phyloP scores from a whole-genome alignment of 768 basidiomycete species.

The Tulasnella sp. region DNA sequence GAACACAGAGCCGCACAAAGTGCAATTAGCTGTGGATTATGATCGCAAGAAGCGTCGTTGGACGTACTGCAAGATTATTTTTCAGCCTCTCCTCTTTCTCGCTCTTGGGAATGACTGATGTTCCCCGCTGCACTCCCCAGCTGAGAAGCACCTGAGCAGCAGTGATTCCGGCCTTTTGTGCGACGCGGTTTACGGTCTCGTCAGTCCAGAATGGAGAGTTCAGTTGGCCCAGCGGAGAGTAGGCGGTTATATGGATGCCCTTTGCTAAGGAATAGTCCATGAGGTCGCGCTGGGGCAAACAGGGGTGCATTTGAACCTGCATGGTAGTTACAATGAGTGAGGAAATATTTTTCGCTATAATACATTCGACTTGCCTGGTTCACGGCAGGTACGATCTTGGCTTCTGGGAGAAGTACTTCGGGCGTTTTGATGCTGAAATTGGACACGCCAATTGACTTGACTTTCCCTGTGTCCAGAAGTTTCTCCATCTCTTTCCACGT shows the following conservation, averaged over 20 bases:
- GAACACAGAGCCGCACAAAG: neutral
- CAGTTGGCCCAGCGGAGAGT: conserved; percentile 63
- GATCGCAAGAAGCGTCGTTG: neutral
- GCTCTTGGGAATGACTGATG: conserved; percentile 83
- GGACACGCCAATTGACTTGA: conserved; percentile 56
- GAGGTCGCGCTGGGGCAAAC: conserved; percentile 74
- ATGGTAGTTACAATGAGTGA: conserved; percentile 43
- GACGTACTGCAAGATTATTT: neutral
- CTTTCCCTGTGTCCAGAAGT: conserved; percentile 61
- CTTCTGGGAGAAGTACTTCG: conserved; percentile 68
- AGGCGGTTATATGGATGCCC: conserved; percentile 71
- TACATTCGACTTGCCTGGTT: conserved; percentile 55
- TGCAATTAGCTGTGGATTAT: neutral
- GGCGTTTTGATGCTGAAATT: conserved; percentile 75
- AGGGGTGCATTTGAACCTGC: conserved; percentile 84
- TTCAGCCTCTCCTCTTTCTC: conserved; percentile 53
- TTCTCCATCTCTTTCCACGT: conserved; percentile 83
- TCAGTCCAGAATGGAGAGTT: conserved; percentile 43
- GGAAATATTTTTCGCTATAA: conserved; percentile 53
- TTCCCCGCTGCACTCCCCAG: conserved; percentile 75
- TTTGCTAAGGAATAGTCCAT: conserved; percentile 68
- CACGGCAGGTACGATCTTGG: conserved; percentile 70
- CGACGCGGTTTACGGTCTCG: conserved; percentile 58
- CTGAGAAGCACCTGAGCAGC: conserved; percentile 83
- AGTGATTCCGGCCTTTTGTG: conserved; percentile 58